Base-by-base conservation (phyloP, 1,284 basidiomycete species). In the Marasmius fiardii region DNA sequence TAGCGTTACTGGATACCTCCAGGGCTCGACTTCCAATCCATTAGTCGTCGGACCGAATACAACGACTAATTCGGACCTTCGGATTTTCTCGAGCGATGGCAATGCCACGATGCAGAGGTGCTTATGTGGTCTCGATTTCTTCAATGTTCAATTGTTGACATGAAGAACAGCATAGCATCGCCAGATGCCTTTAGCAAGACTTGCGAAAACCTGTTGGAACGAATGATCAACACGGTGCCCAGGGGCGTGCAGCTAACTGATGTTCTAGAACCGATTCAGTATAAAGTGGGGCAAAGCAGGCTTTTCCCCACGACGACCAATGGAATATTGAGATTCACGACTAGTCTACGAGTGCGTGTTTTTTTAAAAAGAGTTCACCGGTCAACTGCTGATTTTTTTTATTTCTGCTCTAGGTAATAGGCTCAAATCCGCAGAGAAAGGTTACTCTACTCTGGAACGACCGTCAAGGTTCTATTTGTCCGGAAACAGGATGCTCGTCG, bases 161-260 rank as follows among this genome's bases (percentile, higher is more conserved):
- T 35, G 34, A 8, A 8, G 8, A 8, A 8, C 34, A 35, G 34
- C 16, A 8, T 35, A 35, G 34, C 34, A 8, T 35, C 34, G 8
- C 8, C 34, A 8, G 34, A 35, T 16, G 16, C 8, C 34, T 35
- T 35, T 16, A 16, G 16, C 34, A 35, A 35, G 34, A 16, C 16
- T 16, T 35, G 34, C 34, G 16, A 16, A 16, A 16, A 35, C 34
- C 34, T 35, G 16, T 35, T 35, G 8, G 34, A 35, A 35, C 57
- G 64, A 16, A 66, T 67, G 64, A 58, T 67, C 20, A 59, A 67
- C 41, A 65, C 63, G 14, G 65, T 67, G 3, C 65, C 66, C 3
- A 53, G 33, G 1, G 54, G 52, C 28, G 65, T 66, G 7, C 57
- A 43, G 8, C 55, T 66, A 7, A 62, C 64, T 0, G 60, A 65